phyloP scores from a whole-genome alignment of 495 filamentous ascomycete genomes.

The Saxophila tyrrhenica region DNA sequence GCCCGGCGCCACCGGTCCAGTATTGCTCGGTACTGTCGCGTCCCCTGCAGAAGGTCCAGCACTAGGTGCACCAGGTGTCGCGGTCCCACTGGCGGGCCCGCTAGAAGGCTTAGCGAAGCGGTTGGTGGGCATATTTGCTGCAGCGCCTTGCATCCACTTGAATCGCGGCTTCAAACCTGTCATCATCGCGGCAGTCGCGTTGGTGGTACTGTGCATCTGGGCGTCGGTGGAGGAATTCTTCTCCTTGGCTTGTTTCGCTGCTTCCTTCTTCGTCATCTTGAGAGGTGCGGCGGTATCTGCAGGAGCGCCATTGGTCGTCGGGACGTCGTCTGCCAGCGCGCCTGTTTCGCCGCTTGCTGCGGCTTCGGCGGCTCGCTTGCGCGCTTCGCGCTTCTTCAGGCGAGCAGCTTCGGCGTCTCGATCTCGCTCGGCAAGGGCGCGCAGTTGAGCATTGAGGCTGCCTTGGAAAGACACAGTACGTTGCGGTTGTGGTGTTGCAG shows the following conservation, averaged over 20 bases:
- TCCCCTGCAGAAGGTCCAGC: not conserved
- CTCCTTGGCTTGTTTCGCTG: conserved; percentile 41
- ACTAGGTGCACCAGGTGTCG: conserved; percentile 18
- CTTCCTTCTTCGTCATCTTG: conserved; percentile 44
- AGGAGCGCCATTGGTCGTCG: not conserved
- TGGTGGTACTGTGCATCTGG: conserved; percentile 23
- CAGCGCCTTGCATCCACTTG: conserved; percentile 29
- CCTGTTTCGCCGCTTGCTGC: conserved; percentile 22
- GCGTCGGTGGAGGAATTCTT: conserved; percentile 25
- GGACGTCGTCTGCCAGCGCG: no score
- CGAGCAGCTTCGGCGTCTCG: conserved; percentile 40
- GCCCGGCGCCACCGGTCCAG: conserved; percentile 14
- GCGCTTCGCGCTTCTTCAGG: conserved; percentile 30
- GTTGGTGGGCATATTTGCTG: conserved; percentile 1
- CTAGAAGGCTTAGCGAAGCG: conserved; percentile 7
- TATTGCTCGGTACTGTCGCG: not conserved
- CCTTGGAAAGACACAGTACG: conserved; percentile 22
- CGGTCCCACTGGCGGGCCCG: conserved; percentile 14
- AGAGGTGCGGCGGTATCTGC: conserved; percentile 24
- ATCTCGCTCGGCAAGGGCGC: conserved; percentile 18
- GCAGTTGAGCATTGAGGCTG: conserved; percentile 20
- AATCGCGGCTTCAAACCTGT: conserved; percentile 24
- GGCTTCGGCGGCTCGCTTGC: conserved; percentile 27
- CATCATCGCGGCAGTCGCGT: conserved; percentile 27
- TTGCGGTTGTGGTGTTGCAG: conserved; percentile 6